Base-by-base conservation (phyloP, 768 basidiomycete species). In the Heimioporus sp. region DNA sequence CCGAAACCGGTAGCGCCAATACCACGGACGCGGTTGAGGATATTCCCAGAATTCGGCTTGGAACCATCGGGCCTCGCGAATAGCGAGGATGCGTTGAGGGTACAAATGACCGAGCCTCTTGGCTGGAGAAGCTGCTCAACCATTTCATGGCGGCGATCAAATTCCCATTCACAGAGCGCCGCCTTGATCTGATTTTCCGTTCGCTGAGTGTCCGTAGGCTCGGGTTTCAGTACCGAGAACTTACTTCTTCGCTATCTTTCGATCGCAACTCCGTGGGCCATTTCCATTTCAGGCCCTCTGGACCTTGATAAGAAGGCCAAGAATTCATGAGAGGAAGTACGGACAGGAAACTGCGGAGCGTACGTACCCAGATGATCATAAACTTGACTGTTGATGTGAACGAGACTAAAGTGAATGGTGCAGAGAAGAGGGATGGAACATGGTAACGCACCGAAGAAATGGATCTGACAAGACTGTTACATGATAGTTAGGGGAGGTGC, bases 361-460 rank as follows among this genome's bases (percentile, higher is more conserved):
- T 31, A 35, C 69, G 69, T 65, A 76, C 90, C 91, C 61, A 90
- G 74, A 31, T 77, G 67, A 64, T 92, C 89, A 67, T 93, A 92
- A 7, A 91, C 81, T 46, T 82, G 83, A 19, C 90, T 85, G 57
- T 32, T 42, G 48, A 11, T 24, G 24, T 24, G 58, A 24, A 60
- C 55, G 52, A 55, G 39, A 38, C 32, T 17, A 43, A 35, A 48
- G 17, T 59, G 52, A 64, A 53, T 16, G 36, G 40, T 24, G 34
- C 17, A 12, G 43, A 20, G 31, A 42, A 42, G 39, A 32, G 7
- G 45, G 35, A 49, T 16, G 40, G 55, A 45, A 20, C 24, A 43
- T 32, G 43, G 54, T 39, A 46, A 61, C 76, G 59, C 68, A 86
- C 85, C 85, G 79, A 56, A 81, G 72, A 63, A 86, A 82, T 12